Evolutionary conservation across 495 filamentous ascomycete genomes (phyloP).

Genomic region (Penicillium simplicissimum): DNA sequence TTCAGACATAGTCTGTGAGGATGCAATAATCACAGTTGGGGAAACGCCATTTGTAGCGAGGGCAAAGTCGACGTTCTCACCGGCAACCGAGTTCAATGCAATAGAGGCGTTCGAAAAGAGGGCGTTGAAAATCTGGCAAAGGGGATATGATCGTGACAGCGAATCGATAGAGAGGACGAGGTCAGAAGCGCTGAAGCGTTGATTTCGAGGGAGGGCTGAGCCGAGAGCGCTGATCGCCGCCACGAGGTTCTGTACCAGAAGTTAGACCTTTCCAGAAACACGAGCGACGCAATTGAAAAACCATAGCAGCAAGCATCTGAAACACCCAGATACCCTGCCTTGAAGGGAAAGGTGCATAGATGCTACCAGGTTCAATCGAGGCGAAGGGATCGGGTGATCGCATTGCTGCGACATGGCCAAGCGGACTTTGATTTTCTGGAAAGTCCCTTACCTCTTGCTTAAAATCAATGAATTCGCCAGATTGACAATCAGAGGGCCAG

Average conservation of each 20-base stretch:
- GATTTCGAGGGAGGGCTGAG: constrained; percentile 66
- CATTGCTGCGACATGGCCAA: neutral
- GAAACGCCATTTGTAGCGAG: constrained; percentile 69
- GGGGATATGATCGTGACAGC: constrained; percentile 73
- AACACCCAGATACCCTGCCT: neutral
- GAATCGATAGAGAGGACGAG: constrained; percentile 87
- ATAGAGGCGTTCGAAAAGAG: constrained; percentile 82
- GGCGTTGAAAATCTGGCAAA: constrained; percentile 78
- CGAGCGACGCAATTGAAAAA: neutral
- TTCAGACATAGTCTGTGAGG: constrained; percentile 67
- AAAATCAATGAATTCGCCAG: constrained; percentile 74
- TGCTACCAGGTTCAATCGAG: neutral
- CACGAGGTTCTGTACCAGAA: constrained; percentile 61
- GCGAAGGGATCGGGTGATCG: neutral
- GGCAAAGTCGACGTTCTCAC: constrained; percentile 65
- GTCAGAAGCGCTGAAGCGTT: constrained; percentile 72
- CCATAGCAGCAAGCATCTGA: neutral
- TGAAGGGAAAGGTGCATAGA: neutral
- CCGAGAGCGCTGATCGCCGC: constrained; percentile 79
- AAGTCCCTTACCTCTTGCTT: constrained; percentile 55
- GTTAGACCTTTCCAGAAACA: constrained; percentile 5
- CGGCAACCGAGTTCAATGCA: constrained; percentile 84
- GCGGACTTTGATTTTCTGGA: neutral
- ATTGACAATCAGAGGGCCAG: constrained; percentile 55
- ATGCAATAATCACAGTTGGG: constrained; percentile 82